phyloP scores from a whole-genome alignment of 1,284 basidiomycete species.

The Sanghuangporus weigelae region DNA sequence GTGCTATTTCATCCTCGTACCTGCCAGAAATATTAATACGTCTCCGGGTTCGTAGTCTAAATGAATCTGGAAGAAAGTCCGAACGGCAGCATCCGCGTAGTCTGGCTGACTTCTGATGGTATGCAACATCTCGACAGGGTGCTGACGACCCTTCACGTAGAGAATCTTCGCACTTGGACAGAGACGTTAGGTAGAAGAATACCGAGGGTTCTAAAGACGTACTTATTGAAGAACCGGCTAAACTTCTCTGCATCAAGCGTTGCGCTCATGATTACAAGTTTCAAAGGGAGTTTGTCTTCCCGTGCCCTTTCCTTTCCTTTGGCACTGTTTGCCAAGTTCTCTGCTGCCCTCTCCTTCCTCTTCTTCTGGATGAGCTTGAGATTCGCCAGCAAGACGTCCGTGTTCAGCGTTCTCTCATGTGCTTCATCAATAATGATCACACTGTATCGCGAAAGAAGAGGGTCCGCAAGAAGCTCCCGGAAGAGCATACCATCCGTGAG shows the following conservation, averaged over 20 bases:
- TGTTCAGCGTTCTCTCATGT: conserved; percentile 92
- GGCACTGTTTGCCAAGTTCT: conserved; percentile 24
- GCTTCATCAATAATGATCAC: conserved; percentile 95
- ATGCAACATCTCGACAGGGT: conserved; percentile 83
- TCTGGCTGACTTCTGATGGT: conserved; percentile 71
- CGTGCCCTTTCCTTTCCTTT: conserved; percentile 31
- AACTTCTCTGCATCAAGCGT: conserved; percentile 95
- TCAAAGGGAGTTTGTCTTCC: conserved; percentile 54
- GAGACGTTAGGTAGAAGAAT: not conserved
- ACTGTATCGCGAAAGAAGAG: conserved; percentile 79
- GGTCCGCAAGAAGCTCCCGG: conserved; percentile 79
- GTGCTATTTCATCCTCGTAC: conserved; percentile 29
- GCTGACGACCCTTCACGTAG: conserved; percentile 90
- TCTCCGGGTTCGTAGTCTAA: conserved; percentile 77
- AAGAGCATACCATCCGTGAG: conserved; percentile 97
- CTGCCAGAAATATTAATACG: conserved; percentile 91
- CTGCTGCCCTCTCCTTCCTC: conserved; percentile 42
- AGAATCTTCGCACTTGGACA: conserved; percentile 72
- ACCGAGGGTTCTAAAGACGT: conserved; percentile 26
- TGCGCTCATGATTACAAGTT: conserved; percentile 95
- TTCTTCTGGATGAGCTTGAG: conserved; percentile 81
- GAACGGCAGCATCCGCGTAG: conserved; percentile 85
- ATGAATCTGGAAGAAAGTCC: conserved; percentile 91
- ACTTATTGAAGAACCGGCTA: conserved; percentile 83
- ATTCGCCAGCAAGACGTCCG: conserved; percentile 90